phyloP scores from a whole-genome alignment of 257 asterid species.

The Solanum chmielewskii region DNA sequence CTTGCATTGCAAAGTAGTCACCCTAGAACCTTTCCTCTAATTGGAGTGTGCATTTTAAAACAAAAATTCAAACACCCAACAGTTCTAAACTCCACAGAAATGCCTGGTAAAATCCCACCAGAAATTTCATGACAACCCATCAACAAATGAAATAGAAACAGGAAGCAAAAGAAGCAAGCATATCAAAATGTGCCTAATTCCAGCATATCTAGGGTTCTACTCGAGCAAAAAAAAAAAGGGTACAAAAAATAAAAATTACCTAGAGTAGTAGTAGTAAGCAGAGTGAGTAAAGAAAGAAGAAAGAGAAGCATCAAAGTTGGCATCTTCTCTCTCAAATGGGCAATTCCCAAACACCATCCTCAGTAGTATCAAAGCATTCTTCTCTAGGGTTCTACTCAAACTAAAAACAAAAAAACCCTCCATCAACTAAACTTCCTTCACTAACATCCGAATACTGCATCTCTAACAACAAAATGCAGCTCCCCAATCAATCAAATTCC shows the following conservation, averaged over 20 bases:
- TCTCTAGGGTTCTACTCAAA: slow-evolving; percentile 30
- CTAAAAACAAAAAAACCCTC: slow-evolving; percentile 10
- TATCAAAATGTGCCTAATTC: not conserved
- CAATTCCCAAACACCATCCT: slow-evolving; percentile 40
- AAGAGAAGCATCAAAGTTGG: slow-evolving; percentile 19
- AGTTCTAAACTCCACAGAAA: not conserved
- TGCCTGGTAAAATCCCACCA: not conserved
- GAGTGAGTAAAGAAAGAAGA: slow-evolving; percentile 50
- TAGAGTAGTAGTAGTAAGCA: slow-evolving; percentile 34
- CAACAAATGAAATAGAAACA: not conserved
- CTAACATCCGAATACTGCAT: slow-evolving; percentile 23
- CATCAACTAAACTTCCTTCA: slow-evolving; percentile 36
- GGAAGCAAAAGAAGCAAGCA: not conserved
- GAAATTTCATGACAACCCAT: not conserved
- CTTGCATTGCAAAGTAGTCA: not conserved
- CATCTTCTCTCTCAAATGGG: slow-evolving; percentile 54
- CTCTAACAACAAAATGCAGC: slow-evolving; percentile 44
- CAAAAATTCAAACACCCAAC: not conserved
- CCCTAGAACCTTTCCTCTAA: not conserved
- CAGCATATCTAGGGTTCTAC: not conserved
- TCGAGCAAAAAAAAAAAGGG: not conserved
- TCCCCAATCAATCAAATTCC: not conserved
- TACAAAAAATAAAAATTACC: slow-evolving; percentile 20
- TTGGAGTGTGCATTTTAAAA: not conserved
- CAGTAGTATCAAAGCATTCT: slow-evolving; percentile 29